A percentile compares a stretch with the other conserved stretches of the same genome.
phyloP scores from a whole-genome alignment of 768 basidiomycete species.

The Macrocybe gigantea region DNA sequence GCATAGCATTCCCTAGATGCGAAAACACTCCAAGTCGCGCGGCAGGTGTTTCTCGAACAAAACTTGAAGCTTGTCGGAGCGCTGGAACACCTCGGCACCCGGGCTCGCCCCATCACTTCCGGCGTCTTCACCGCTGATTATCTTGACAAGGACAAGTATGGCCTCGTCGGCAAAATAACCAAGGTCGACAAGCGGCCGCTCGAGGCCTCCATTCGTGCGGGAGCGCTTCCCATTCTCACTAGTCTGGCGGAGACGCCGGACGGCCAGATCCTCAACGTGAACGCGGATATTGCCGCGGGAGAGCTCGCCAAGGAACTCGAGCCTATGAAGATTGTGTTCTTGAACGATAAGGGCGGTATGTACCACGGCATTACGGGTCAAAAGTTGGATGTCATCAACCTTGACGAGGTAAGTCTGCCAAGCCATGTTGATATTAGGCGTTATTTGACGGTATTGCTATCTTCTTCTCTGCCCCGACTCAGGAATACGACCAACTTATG shows the following conservation, averaged over 20 bases:
- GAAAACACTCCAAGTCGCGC: slow-evolving; percentile 91
- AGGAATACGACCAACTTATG: slow-evolving; percentile 97
- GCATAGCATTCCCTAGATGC: slow-evolving; percentile 49
- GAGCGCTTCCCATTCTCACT: slow-evolving; percentile 93
- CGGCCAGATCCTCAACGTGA: slow-evolving; percentile 99
- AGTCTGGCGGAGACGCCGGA: slow-evolving; percentile 91
- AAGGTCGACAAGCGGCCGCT: slow-evolving; percentile 93
- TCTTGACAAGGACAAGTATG: slow-evolving; percentile 92
- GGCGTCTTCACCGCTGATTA: slow-evolving; percentile 98
- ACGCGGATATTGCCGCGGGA: slow-evolving; percentile 97
- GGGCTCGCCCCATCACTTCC: slow-evolving; percentile 95
- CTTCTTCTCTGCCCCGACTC: slow-evolving; percentile 4
- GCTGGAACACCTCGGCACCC: slow-evolving; percentile 90
- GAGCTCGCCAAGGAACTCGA: slow-evolving; percentile 97
- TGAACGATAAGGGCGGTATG: slow-evolving; percentile 97
- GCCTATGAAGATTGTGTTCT: slow-evolving; percentile 96
- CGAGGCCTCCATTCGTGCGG: slow-evolving; percentile 94
- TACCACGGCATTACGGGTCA: slow-evolving; percentile 97
- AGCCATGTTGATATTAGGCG: not conserved
- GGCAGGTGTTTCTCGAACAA: slow-evolving; percentile 95
- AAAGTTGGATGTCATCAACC: slow-evolving; percentile 93
- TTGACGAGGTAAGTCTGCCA: slow-evolving; percentile 74
- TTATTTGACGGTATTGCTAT: not conserved
- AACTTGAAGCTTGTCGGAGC: slow-evolving; percentile 93
- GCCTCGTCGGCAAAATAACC: slow-evolving; percentile 93